Conservation (phyloP, 805 yeast species). For the Sungouiella thailandica region DNA sequence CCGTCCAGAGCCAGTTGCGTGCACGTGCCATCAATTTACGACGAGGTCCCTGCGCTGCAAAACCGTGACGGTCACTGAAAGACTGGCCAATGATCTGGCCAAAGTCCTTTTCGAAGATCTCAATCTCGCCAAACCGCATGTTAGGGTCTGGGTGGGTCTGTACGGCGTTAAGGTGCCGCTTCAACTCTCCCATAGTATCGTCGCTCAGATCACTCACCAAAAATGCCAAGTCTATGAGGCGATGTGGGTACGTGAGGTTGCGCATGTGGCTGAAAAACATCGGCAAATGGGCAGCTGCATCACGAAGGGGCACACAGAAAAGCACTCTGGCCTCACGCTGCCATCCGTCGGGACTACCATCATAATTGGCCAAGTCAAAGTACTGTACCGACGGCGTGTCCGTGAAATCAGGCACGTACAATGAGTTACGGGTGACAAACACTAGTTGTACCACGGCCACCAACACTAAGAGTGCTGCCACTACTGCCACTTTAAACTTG, state of each 20-base stretch:
- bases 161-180: conserved; percentile 50
- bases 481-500: conserved; percentile 8
- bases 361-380: conserved; percentile 66
- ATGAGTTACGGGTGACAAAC: conserved; percentile 8
- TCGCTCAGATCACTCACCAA: conserved; percentile 88
- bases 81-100: conserved; percentile 93
- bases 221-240: conserved; percentile 75
- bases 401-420: conserved; percentile 32
- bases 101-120: conserved; percentile 85
- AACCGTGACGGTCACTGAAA: conserved; percentile 89
- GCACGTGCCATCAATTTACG: conserved; percentile 95
- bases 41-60: conserved; percentile 93
- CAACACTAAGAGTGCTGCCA: conserved; percentile 5
- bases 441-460: conserved; percentile 12
- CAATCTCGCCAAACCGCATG: conserved; percentile 77
- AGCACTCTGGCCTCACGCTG: conserved; percentile 71
- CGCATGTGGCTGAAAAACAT: conserved; percentile 82
- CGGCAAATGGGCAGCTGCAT: conserved; percentile 85
- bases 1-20: conserved; percentile 86
- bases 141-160: conserved; percentile 60
- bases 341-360: conserved; percentile 74
- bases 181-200: conserved; percentile 70
- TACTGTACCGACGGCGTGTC: conserved; percentile 46
- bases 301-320: conserved; percentile 86
- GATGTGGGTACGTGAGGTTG: conserved; percentile 82